Evolutionary conservation across 495 filamentous ascomycete species (phyloP).

Genomic region (Letharia columbiana): DNA sequence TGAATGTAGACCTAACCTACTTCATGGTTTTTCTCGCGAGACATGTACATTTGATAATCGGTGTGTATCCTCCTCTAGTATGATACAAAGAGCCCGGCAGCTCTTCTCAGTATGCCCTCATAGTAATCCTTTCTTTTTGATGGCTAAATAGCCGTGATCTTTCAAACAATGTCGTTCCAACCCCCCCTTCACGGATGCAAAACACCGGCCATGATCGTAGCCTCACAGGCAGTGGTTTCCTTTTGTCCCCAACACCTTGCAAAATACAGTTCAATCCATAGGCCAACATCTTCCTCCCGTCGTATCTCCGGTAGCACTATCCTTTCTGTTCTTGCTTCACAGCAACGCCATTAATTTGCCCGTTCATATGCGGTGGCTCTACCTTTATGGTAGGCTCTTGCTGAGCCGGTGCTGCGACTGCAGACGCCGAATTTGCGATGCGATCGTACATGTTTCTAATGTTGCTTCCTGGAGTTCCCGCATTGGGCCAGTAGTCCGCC

Average conservation of each 20-base stretch:
- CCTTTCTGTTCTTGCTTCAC: constrained; percentile 9
- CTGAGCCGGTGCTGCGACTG: constrained; percentile 9
- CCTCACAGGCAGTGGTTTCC: neutral
- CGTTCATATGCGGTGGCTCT: constrained; percentile 10
- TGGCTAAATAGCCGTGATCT: neutral
- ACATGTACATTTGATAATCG: constrained; percentile 1
- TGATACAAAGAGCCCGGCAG: neutral
- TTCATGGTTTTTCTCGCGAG: neutral
- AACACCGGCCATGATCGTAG: constrained; percentile 9
- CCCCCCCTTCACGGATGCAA: neutral
- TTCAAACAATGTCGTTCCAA: neutral
- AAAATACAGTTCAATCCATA: constrained; percentile 14
- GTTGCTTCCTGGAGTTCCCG: constrained; percentile 37
- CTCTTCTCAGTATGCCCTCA: neutral
- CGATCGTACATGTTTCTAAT: constrained; percentile 45
- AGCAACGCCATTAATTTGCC: constrained; percentile 10
- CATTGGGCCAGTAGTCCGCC: constrained; percentile 44
- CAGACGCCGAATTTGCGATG: constrained; percentile 24
- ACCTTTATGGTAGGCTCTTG: constrained; percentile 5
- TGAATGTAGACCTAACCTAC: neutral
- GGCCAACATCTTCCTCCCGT: constrained; percentile 5
- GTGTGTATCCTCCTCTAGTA: neutral
- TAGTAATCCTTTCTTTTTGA: neutral
- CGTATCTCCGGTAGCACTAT: neutral
- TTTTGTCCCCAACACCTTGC: constrained; percentile 21